phyloP scores from a whole-genome alignment of 176 grass and related monocot species.

The Triticum dicoccoides region DNA sequence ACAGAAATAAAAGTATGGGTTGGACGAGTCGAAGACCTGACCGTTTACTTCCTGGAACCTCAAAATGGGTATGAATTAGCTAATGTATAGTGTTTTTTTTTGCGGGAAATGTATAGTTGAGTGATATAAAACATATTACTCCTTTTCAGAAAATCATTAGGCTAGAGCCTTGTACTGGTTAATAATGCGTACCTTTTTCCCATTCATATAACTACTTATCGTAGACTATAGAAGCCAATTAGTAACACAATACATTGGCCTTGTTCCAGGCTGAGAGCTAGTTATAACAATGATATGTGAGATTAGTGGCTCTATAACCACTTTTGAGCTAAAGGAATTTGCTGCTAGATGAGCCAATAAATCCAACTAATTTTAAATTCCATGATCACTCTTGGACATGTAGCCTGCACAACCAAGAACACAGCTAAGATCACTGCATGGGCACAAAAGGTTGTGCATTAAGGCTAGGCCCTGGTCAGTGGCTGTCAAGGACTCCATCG shows the following conservation, averaged over 20 bases:
- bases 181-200: not conserved
- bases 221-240: too few relatives aligned
- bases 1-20: conserved; percentile 86
- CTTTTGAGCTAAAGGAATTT: conserved; percentile 1
- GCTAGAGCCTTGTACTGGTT: not conserved
- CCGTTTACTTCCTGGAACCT: conserved; percentile 93
- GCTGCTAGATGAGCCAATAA: not conserved
- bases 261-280: not conserved
- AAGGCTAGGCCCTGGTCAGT: too few relatives aligned
- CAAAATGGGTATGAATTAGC: conserved; percentile 65
- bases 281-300: not conserved
- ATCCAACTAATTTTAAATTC: not conserved
- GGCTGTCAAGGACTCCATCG: too few relatives aligned
- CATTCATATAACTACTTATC: not conserved
- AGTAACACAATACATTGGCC: not conserved
- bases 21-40: conserved; percentile 69
- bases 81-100: not conserved
- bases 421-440: not conserved
- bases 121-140: conserved; percentile 11
- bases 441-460: not conserved
- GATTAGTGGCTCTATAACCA: not conserved
- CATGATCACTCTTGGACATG: not conserved
- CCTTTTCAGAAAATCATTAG: not conserved
- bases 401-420: too few relatives aligned
- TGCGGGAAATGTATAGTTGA: not conserved